Conservation (phyloP, 768 basidiomycete genomes). For the Hygrophorus pudorinus region DNA sequence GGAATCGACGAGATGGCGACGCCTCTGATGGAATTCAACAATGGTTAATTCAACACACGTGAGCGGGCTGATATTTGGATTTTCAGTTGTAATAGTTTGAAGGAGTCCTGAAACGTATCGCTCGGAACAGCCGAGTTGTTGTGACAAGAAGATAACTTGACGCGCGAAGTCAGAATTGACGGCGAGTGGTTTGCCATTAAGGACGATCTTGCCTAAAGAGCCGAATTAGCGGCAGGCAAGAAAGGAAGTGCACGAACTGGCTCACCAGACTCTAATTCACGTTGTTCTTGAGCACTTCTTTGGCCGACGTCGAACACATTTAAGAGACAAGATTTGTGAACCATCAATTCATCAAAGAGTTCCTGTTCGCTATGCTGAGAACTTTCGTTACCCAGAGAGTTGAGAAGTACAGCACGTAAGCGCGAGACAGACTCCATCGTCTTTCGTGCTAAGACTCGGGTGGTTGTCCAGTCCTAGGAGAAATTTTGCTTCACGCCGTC, state of each 20-base stretch:
- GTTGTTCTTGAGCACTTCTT: slow-evolving; percentile 53
- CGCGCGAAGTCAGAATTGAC: slow-evolving; percentile 74
- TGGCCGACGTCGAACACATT: slow-evolving; percentile 58
- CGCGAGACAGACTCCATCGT: slow-evolving; percentile 52
- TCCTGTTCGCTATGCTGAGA: slow-evolving; percentile 54
- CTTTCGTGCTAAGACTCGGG: background rate
- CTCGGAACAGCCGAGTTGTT: slow-evolving; percentile 77
- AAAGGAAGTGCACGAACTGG: slow-evolving; percentile 3
- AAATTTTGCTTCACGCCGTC: background rate
- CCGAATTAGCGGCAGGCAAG: slow-evolving; percentile 5
- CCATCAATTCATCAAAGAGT: slow-evolving; percentile 65
- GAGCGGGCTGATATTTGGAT: slow-evolving; percentile 53
- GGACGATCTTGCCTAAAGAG: slow-evolving; percentile 47
- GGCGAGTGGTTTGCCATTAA: slow-evolving; percentile 57
- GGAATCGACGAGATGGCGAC: slow-evolving; percentile 63
- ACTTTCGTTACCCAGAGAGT: slow-evolving; percentile 34
- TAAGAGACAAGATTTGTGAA: slow-evolving; percentile 53
- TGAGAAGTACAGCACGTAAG: slow-evolving; percentile 43
- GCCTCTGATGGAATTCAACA: slow-evolving; percentile 56
- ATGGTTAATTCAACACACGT: slow-evolving; percentile 57
- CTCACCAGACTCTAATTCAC: slow-evolving; percentile 59
- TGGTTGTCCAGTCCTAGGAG: slow-evolving; percentile 26
- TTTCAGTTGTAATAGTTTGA: slow-evolving; percentile 48
- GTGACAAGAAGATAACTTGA: slow-evolving; percentile 69
- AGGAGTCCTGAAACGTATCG: slow-evolving; percentile 64